These are phyloP conservation scores for Backusella macrospora DNA, from an alignment of 192 early-diverging fungal species.

Conservation along the genomic window DNA sequence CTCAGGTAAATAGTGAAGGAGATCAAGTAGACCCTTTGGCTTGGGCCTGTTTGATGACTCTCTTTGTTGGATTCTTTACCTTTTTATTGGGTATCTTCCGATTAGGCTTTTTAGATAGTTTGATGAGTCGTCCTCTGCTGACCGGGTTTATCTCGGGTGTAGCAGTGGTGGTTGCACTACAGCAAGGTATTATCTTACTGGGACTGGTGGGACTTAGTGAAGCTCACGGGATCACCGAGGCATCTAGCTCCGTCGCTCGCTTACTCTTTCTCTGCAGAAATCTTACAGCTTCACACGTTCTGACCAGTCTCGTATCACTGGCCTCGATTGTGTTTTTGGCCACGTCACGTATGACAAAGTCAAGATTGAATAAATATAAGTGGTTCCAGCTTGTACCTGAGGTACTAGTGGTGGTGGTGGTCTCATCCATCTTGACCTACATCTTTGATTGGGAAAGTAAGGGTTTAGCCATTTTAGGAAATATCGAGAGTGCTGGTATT, in stretches of 20 bases:
- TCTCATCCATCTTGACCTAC: constrained; percentile 64
- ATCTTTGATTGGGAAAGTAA: constrained; percentile 70
- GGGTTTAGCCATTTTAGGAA: constrained; percentile 78
- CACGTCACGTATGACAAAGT: constrained; percentile 56
- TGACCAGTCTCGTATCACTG: constrained; percentile 75
- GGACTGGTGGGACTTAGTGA: constrained; percentile 55
- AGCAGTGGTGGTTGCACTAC: constrained; percentile 88
- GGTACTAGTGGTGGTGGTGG: constrained; percentile 85
- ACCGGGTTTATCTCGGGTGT: constrained; percentile 96
- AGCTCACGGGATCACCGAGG: constrained; percentile 54
- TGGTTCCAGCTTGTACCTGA: constrained; percentile 88
- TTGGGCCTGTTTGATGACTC: constrained; percentile 73
- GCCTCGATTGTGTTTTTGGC: constrained; percentile 73
- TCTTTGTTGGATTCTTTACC: constrained; percentile 93
- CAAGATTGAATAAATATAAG: constrained; percentile 33
- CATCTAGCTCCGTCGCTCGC: constrained; percentile 80
- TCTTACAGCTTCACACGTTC: constrained; percentile 63
- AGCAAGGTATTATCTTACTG: constrained; percentile 81
- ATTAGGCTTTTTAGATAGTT: constrained; percentile 96
- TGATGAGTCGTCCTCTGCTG: constrained; percentile 90
- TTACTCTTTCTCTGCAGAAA: constrained; percentile 69
- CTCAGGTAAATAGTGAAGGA: constrained; percentile 53
- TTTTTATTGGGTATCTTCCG: constrained; percentile 94
- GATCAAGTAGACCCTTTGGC: constrained; percentile 53
- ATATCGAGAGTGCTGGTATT: constrained; percentile 65